phyloP scores from a whole-genome alignment of 371 early-diverging fungal species.

The Basidiobolus meristosporus region DNA sequence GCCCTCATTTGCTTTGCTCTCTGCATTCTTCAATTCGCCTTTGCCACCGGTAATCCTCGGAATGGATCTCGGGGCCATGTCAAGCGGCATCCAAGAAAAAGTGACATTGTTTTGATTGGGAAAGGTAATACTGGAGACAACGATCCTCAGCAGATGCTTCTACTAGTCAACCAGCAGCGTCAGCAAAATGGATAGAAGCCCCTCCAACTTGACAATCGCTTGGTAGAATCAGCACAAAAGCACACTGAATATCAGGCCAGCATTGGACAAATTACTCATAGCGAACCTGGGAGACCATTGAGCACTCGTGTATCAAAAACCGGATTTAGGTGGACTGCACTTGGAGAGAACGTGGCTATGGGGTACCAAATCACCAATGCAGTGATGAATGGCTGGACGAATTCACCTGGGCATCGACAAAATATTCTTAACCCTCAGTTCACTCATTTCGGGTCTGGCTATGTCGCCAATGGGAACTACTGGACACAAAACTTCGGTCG shows the following conservation, averaged over 20 bases:
- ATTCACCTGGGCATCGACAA: slow-evolving; percentile 17
- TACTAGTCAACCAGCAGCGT: background rate
- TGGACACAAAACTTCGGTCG: slow-evolving; percentile 12
- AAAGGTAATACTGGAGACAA: too few relatives aligned
- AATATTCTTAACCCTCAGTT: slow-evolving; percentile 14
- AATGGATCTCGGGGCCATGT: too few relatives aligned
- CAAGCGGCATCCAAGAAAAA: too few relatives aligned
- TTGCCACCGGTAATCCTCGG: too few relatives aligned
- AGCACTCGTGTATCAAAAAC: slow-evolving; percentile 2
- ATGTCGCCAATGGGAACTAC: slow-evolving; percentile 2
- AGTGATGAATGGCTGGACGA: slow-evolving; percentile 16
- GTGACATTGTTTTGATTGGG: too few relatives aligned
- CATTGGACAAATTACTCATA: background rate
- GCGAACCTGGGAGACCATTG: background rate
- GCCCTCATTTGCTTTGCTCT: too few relatives aligned
- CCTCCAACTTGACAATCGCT: background rate
- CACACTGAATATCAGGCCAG: background rate
- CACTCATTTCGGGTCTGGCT: slow-evolving; percentile 12
- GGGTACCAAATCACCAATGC: slow-evolving; percentile 7
- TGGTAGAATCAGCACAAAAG: background rate
- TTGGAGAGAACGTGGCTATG: slow-evolving; percentile 20
- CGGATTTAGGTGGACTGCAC: slow-evolving; percentile 6
- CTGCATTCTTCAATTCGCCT: too few relatives aligned
- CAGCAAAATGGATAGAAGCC: background rate
- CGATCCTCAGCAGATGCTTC: too few relatives aligned